Percentiles rank a stretch among this genome's conserved stretches.
phyloP scores from a whole-genome alignment of 305 asterid species.

The Solanum hybrid region DNA sequence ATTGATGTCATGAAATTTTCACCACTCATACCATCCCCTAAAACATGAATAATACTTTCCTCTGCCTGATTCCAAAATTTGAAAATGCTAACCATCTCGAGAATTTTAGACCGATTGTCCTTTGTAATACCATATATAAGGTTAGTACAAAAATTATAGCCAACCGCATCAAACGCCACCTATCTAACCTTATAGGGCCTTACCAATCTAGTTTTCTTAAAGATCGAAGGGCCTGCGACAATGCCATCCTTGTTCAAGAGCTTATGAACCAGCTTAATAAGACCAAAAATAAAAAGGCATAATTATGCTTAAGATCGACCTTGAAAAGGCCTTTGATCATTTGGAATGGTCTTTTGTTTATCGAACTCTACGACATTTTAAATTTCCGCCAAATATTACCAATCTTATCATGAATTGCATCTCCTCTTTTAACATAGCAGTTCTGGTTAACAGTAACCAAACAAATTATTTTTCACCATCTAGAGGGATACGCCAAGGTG shows the following conservation, averaged over 20 bases:
- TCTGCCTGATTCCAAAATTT: neutral
- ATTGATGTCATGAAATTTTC: neutral
- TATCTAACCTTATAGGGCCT: neutral
- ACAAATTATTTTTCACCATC: neutral
- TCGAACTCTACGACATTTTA: neutral
- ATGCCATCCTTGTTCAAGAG: neutral
- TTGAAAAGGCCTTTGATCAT: neutral
- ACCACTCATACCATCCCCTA: neutral
- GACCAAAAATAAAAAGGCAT: neutral
- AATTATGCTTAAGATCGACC: neutral
- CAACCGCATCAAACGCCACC: neutral
- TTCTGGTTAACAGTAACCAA: neutral
- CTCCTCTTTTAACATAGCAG: neutral
- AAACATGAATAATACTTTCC: neutral
- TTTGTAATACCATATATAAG: neutral
- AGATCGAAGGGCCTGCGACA: neutral
- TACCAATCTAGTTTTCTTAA: too few species aligned
- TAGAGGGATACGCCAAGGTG: neutral
- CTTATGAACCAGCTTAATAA: neutral
- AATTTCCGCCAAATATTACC: neutral
- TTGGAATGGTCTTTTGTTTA: neutral
- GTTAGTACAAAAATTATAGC: neutral
- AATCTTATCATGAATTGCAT: neutral
- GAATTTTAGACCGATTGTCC: neutral
- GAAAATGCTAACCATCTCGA: neutral